These are phyloP conservation scores for Botrytis galanthina DNA, from an alignment of 2,329 filamentous ascomycete genomes.

Conservation along the genomic window DNA sequence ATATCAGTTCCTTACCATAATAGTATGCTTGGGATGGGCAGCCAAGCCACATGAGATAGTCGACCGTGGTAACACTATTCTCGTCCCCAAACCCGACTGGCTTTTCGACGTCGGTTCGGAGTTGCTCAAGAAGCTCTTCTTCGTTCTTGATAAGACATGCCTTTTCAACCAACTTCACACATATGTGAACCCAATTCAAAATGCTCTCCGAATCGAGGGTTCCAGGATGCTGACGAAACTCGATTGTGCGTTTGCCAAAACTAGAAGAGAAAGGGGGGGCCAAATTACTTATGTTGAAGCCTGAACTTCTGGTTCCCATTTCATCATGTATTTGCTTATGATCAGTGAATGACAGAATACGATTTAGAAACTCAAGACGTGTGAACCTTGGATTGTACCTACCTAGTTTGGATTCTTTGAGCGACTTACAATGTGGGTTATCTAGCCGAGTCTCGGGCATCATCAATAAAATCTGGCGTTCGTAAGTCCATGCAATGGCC, in stretches of 20 bases:
- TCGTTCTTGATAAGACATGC: background rate
- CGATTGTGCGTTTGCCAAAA: constrained; percentile 25
- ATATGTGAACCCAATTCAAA: constrained; percentile 25
- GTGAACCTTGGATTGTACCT: background rate
- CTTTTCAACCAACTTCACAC: constrained; percentile 23
- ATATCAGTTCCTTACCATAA: background rate
- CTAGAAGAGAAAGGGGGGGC: fast-evolving
- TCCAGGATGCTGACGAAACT: constrained; percentile 34
- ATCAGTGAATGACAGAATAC: background rate
- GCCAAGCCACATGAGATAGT: constrained; percentile 10
- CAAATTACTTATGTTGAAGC: background rate
- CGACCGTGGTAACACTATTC: background rate
- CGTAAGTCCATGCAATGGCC: constrained; percentile 33
- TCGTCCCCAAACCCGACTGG: background rate
- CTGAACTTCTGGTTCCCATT: background rate
- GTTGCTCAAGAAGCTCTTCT: background rate
- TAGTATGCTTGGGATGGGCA: constrained; percentile 9
- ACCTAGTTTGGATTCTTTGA: background rate
- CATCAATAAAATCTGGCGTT: constrained; percentile 27
- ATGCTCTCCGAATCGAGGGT: constrained; percentile 26
- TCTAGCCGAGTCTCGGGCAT: background rate
- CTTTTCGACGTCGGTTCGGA: background rate
- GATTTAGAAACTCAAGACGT: background rate
- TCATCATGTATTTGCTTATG: background rate
- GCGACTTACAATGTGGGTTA: background rate